Conservation (phyloP, 73 alveolate species). For the Durusdinium trenchii region DNA sequence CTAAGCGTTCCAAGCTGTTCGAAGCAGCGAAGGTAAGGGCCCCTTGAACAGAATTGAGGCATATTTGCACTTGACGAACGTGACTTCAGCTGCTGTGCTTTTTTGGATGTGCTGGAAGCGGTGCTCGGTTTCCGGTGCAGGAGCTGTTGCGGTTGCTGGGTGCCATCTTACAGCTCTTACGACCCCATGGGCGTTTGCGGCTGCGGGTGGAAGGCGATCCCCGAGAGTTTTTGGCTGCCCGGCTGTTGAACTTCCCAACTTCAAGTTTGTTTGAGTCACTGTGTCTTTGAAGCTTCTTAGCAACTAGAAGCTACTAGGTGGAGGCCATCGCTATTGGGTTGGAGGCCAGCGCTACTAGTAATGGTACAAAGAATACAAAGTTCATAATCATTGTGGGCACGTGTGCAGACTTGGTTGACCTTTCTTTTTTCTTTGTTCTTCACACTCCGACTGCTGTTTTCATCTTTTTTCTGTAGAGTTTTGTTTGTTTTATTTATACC, state of each 20-base stretch:
- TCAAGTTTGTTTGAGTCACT: not conserved
- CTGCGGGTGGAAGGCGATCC: not conserved
- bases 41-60: not conserved
- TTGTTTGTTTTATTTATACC: not conserved
- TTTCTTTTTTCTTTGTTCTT: not conserved
- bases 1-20: not conserved
- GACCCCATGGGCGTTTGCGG: not conserved
- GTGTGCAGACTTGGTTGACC: too few relatives aligned
- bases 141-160: not conserved
- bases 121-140: not conserved
- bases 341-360: not conserved
- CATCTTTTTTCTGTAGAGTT: not conserved
- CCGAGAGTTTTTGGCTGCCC: slow-evolving; percentile 6
- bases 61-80: not conserved
- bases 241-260: not conserved
- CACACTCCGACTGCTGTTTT: not conserved
- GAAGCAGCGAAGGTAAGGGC: not conserved
- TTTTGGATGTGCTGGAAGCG: not conserved
- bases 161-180: not conserved
- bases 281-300: not conserved
- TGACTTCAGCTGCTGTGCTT: not conserved
- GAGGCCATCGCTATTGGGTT: not conserved
- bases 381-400: not conserved
- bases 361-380: not conserved
- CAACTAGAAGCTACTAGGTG: not conserved